phyloP scores from a whole-genome alignment of 202 grass and related monocot species.

The Setaria viridis region DNA sequence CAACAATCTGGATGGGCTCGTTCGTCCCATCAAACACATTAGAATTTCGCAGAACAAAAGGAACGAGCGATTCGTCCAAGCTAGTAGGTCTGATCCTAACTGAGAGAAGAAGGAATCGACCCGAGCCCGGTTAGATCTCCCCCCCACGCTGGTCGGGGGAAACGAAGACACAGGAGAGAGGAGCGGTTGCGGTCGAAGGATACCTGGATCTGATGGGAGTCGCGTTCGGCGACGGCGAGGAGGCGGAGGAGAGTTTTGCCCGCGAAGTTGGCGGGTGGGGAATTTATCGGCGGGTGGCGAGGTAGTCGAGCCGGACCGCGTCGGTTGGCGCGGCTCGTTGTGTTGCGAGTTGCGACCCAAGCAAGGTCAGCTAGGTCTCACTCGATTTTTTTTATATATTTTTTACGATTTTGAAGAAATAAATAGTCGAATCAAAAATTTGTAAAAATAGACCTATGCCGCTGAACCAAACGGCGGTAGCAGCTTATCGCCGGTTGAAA shows the following conservation, averaged over 20 bases:
- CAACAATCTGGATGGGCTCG: not conserved
- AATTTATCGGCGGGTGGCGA: not conserved
- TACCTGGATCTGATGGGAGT: not conserved
- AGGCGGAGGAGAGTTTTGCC: not conserved
- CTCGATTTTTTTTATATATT: too few relatives aligned
- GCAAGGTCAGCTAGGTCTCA: too few relatives aligned
- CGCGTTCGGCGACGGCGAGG: not conserved
- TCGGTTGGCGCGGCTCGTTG: not conserved
- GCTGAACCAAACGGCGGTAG: too few relatives aligned
- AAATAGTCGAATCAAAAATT: too few relatives aligned
- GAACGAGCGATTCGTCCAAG: not conserved
- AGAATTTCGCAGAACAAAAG: not conserved
- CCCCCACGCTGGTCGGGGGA: not conserved
- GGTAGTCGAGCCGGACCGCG: not conserved
- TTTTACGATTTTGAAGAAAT: too few relatives aligned
- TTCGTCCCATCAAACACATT: not conserved
- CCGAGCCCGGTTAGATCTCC: not conserved
- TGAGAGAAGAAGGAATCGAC: not conserved
- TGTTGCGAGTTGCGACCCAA: too few relatives aligned
- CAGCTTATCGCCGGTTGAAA: too few relatives aligned
- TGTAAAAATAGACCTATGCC: too few relatives aligned
- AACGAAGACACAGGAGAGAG: not conserved
- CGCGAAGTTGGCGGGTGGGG: slow-evolving; percentile 16
- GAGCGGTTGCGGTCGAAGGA: not conserved
- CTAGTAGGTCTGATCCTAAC: not conserved